A percentile compares a stretch with the other conserved stretches of the same genome.
These are phyloP conservation scores for Calocera viscosa DNA, from an alignment of 768 basidiomycete species.

Conservation along the genomic window DNA sequence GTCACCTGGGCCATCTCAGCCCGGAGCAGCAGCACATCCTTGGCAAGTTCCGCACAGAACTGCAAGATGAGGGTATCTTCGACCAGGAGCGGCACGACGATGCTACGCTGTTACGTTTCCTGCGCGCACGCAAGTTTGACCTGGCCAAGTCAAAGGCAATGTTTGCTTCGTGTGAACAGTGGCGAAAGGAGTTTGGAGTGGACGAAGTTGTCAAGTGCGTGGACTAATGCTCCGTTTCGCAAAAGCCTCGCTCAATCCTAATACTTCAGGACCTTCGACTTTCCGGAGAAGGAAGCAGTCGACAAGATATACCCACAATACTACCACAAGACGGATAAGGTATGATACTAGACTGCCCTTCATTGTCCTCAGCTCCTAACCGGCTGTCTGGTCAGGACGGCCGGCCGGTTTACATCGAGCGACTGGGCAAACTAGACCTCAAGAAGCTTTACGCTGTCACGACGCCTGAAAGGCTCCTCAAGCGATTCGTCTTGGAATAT, in stretches of 20 bases:
- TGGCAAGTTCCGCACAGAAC: constrained; percentile 52
- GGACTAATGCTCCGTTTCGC: no score
- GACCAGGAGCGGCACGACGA: constrained; percentile 58
- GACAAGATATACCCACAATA: constrained; percentile 91
- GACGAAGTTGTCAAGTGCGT: constrained; percentile 62
- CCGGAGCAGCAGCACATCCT: constrained; percentile 49
- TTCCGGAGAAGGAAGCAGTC: constrained; percentile 68
- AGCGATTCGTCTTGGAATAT: constrained; percentile 85
- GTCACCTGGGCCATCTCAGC: constrained; percentile 68
- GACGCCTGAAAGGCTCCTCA: constrained; percentile 73
- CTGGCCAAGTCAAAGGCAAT: constrained; percentile 67
- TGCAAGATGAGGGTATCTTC: constrained; percentile 49
- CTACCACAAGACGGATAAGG: constrained; percentile 94
- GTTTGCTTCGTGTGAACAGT: constrained; percentile 69
- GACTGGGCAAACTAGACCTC: constrained; percentile 80
- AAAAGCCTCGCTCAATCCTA: no score
- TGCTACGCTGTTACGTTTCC: constrained; percentile 59
- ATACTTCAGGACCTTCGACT: constrained; percentile 60
- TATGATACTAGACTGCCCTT: constrained; percentile 25
- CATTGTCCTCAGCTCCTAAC: background rate
- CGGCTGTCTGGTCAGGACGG: constrained; percentile 54
- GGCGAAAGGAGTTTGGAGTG: constrained; percentile 77
- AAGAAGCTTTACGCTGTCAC: constrained; percentile 69
- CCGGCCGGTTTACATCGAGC: constrained; percentile 89
- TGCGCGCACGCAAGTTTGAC: constrained; percentile 90